Base-by-base conservation (phyloP, 257 asterid species). In the Fraxinus quadrangulata region DNA sequence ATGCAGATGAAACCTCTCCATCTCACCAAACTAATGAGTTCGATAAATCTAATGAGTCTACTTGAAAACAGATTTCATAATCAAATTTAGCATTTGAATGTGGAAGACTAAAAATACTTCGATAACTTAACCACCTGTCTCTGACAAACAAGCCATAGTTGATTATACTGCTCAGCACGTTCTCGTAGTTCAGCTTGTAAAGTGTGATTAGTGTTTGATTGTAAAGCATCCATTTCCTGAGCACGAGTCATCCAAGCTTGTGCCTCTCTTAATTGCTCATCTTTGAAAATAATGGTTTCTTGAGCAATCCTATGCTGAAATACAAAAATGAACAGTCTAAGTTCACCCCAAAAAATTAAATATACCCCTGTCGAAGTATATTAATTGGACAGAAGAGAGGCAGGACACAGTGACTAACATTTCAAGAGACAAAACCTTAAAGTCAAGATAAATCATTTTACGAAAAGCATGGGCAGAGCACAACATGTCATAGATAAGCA, bases 161-260 rank as follows among this genome's bases (percentile, higher is more conserved):
- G 98, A 82, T 89, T 89, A 85, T 87, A 92, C 67, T 90, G 97
- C 67, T 94, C 98, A 0, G 89, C 78, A 66, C 98, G 97, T 14
- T 94, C 98, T 66, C 91, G 92, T 65, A 94, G 84, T 87, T 94
- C 97, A 81, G 90, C 85, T 79, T 94, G 97, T 74, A 92, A 85
- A 21, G 86, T 79, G 70, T 90, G 92, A 80, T 81, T 85, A 5
- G 90, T 84, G 23, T 83, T 75, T 51, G 93, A 86, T 67, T 88
- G 95, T 75, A 91, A 78, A n/a, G 89, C 96, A 83, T 92, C 97
- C 87, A 90, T 78, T 85, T 94, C 98, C 80, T 89, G 97, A 59
- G 89, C 92, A 75, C 96, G 98, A 78, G 90, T 78, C 28, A 92
- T 86, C 97, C 98, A 94, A 77, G 90, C 86, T 81, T 90, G 97